These are phyloP conservation scores for Lasiodiplodia citricola DNA, from an alignment of 2,329 filamentous ascomycete genomes.

Conservation along the genomic window DNA sequence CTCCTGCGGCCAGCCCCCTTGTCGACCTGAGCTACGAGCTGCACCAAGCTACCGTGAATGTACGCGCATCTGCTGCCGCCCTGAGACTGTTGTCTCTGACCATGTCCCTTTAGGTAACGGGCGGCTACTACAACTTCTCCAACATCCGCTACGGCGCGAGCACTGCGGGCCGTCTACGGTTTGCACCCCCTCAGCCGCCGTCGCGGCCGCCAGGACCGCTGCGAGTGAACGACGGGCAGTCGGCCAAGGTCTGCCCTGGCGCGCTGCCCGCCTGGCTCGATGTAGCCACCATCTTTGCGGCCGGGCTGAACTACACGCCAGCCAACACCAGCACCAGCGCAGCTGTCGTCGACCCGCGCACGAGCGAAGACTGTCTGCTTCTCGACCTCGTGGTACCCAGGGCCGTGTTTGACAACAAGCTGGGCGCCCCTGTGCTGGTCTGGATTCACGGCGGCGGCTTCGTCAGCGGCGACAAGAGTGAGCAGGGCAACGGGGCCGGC, in stretches of 20 bases:
- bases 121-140: slow-evolving; percentile 11
- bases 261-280: background rate
- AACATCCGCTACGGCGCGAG: slow-evolving; percentile 1
- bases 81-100: background rate
- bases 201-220: background rate
- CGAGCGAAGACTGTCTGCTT: slow-evolving; percentile 6
- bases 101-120: background rate
- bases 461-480: background rate
- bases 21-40: slow-evolving; percentile 6
- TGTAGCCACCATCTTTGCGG: background rate
- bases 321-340: background rate
- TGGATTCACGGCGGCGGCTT: slow-evolving; percentile 9
- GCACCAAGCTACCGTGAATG: slow-evolving; percentile 6
- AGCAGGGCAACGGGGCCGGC: slow-evolving; percentile 1
- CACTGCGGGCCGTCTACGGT: background rate
- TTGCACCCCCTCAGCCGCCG: background rate
- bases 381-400: background rate
- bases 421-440: background rate
- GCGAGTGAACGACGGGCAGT: background rate
- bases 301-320: background rate
- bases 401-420: background rate
- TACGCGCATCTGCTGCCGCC: background rate
- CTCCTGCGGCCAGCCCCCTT: background rate
- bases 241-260: background rate
- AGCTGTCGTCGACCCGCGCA: background rate